phyloP scores from a whole-genome alignment of 2,329 filamentous ascomycete species.

The Emydomyces testavorans region DNA sequence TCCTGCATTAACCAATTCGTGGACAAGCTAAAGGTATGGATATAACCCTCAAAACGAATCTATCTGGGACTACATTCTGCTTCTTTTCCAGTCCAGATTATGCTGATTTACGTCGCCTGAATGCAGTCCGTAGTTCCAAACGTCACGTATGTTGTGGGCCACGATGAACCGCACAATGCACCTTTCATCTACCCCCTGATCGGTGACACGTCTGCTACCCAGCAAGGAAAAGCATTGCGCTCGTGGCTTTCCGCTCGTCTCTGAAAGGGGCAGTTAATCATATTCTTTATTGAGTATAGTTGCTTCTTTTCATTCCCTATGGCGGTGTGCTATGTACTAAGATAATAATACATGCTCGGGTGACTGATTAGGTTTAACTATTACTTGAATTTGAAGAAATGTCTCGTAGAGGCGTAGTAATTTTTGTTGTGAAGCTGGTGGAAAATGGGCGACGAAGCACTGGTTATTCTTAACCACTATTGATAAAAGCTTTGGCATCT shows the following conservation, averaged over 20 bases:
- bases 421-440: too few relatives aligned
- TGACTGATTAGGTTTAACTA: too few relatives aligned
- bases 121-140: constrained; percentile 21
- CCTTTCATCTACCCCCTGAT: constrained; percentile 33
- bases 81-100: neutral
- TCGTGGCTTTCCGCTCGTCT: constrained; percentile 23
- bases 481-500: constrained; percentile 19
- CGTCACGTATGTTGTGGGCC: constrained; percentile 28
- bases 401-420: too few relatives aligned
- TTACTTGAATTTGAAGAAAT: too few relatives aligned
- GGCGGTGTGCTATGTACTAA: too few relatives aligned
- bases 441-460: too few relatives aligned
- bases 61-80: too few relatives aligned
- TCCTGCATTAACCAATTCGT: constrained; percentile 45
- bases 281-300: too few relatives aligned
- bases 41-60: too few relatives aligned
- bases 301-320: too few relatives aligned
- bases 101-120: neutral
- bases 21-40: constrained; percentile 35
- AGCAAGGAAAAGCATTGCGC: constrained; percentile 32
- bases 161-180: constrained; percentile 33
- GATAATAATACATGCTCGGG: too few relatives aligned
- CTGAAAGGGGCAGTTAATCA: constrained; percentile 2
- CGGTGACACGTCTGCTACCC: constrained; percentile 27
- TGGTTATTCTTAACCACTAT: too few relatives aligned